Base-by-base conservation (phyloP, 805 yeast species). In the Groenewaldozyma tartarivorans region DNA sequence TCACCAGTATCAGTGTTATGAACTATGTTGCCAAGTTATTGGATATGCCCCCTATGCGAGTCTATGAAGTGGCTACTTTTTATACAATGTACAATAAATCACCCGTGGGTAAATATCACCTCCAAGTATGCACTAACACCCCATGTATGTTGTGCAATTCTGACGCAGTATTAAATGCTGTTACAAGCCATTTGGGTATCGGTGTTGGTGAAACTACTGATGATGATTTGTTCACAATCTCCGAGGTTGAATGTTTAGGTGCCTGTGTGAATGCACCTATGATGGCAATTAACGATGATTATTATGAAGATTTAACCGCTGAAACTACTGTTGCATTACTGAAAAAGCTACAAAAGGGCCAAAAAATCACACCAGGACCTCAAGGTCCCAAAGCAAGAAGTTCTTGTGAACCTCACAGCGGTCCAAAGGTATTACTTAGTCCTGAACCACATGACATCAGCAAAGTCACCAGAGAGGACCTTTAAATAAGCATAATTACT, bases 11-110 rank as follows among this genome's bases (percentile, higher is more conserved):
- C 52, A 71, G 85, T 26, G 92, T 83, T 48, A 84, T 84, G 95
- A 83, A 84, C 67, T 81, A 85, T 58, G 94, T 84, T 38, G 95
- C 94, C 40, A 76, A 79, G 61, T 54, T 80, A 56, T 70, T 83
- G 54, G 90, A 82, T 54, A 81, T 85, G 79, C 95, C 95, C 22
- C 94, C 94, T 45, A 84, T 84, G 95, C 75, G 95, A 65, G 95
- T 84, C 22, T 84, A 84, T 62, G 94, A 84, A 61, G 95, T 84
- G 48, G 95, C 95, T 24, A 81, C 94, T 33, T 84, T 84, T 67
- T 84, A 84, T 66, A 84, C 95, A 52, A 85, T 84, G 95, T 84
- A 79, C 68, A 81, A 81, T 66, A 75, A 92, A 61, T 69, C 73
- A 49, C 94, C 94, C 38, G 77, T 85, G 74, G 94, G 94, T 45